phyloP scores from a whole-genome alignment of 1,284 basidiomycete genomes.

The Rhodotorula mucilaginosa region DNA sequence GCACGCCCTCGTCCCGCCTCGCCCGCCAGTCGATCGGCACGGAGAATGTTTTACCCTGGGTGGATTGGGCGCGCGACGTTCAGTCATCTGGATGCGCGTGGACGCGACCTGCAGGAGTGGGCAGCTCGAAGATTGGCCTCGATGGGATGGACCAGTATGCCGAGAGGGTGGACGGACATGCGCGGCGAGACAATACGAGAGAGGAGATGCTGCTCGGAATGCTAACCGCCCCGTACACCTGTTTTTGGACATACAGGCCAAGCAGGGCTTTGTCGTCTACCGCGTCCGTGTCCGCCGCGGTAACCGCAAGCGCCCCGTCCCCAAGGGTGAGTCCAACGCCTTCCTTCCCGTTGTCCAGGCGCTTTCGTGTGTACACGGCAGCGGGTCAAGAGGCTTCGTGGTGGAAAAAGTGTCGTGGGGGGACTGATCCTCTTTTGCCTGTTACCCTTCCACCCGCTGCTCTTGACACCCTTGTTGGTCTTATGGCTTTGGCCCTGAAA shows the following conservation, averaged over 20 bases:
- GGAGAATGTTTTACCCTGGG: too few relatives aligned
- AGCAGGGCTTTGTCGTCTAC: constrained; percentile 99
- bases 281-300: constrained; percentile 95
- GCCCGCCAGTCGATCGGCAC: too few relatives aligned
- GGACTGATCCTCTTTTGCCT: neutral
- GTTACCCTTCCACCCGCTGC: neutral
- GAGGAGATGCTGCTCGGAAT: too few relatives aligned
- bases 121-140: neutral
- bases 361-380: too few relatives aligned
- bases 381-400: too few relatives aligned
- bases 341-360: neutral
- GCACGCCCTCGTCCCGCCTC: too few relatives aligned
- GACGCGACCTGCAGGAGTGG: neutral
- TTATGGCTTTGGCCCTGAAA: neutral
- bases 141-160: neutral
- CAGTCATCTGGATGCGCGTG: neutral
- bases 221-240: neutral
- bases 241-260: constrained; percentile 57
- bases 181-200: too few relatives aligned
- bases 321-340: constrained; percentile 66
- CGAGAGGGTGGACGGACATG: too few relatives aligned
- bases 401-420: too few relatives aligned
- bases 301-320: constrained; percentile 98
- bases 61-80: neutral
- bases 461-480: neutral